phyloP scores from a whole-genome alignment of 2,329 filamentous ascomycete genomes.

The Ophiostoma piceae region DNA sequence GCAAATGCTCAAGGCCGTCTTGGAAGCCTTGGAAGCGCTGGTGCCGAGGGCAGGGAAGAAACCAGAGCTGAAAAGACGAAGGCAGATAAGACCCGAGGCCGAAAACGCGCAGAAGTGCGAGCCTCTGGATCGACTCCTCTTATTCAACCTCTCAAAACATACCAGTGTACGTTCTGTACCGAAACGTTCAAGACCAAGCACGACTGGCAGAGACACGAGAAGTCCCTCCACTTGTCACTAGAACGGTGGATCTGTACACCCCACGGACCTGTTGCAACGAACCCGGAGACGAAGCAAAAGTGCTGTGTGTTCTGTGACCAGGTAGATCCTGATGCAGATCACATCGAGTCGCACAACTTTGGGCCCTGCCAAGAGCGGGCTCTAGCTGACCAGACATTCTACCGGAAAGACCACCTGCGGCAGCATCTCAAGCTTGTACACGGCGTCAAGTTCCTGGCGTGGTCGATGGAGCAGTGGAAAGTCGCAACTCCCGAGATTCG shows the following conservation, averaged over 20 bases:
- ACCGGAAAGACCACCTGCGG: conserved; percentile 62
- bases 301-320: conserved; percentile 57
- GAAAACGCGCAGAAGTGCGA: conserved; percentile 34
- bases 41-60: not conserved
- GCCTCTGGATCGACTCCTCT: conserved; percentile 31
- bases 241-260: conserved; percentile 62
- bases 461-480: conserved; percentile 63
- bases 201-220: conserved; percentile 67
- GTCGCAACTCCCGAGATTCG: conserved; percentile 55
- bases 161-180: conserved; percentile 65
- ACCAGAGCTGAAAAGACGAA: too few species aligned
- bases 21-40: conserved; percentile 7
- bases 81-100: not conserved
- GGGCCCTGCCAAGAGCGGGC: conserved; percentile 62
- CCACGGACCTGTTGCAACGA: conserved; percentile 50
- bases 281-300: conserved; percentile 53
- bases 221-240: conserved; percentile 59
- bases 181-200: conserved; percentile 64
- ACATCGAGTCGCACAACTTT: conserved; percentile 56
- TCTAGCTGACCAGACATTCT: conserved; percentile 58
- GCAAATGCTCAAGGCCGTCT: conserved; percentile 29
- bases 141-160: conserved; percentile 48
- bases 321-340: conserved; percentile 50
- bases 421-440: conserved; percentile 61
- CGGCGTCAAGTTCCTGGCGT: conserved; percentile 53